Evolutionary conservation across 164 flowering plant species (phyloP), one percentile per base, ranked within the genome.

Genomic region (Platanus orientalis): DNA sequence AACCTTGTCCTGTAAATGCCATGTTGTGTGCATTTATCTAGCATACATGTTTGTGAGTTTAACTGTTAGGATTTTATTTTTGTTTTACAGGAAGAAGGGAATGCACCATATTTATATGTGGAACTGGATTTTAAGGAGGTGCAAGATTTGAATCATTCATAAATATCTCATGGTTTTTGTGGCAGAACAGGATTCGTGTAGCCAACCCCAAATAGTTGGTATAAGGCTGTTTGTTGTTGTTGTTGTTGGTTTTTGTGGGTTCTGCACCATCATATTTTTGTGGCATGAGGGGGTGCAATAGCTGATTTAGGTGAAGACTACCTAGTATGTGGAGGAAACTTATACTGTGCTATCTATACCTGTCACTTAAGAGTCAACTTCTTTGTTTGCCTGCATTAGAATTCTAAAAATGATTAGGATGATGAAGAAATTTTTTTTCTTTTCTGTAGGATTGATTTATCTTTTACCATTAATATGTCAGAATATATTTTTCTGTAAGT

Each of bases 71-170:
- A 5, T 45, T 58, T 54, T 60, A 52, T n/a, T n/a, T n/a, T n/a
- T n/a, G n/a, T 60, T 64, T 71, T 48, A 40, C 81, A 93, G 97
- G 95, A 84, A 44, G 96, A 94, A 77, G 97, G 95, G 55, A 86
- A 67, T 69, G 89, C 85, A 10, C 96, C 97, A 20, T 45, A 84
- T 72, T 70, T 89, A 51, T 94, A 87, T 30, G 97, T 94, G 69
- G 98, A 91, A 69, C 74, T 94, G 75, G 98, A 94, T 73, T 94
- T 91, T 62, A 87, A 81, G 78, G 98, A 91, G 98, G 97, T 94
- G 63, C n/a, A 53, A 14, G 21, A 19, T 67, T 75, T 56, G 49
- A 65, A 62, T 4, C 57, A 24, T 62, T 62, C 56, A 19, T 26
- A n/a, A n/a, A n/a, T 62, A 27, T 32, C 57, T 72, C 49, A 45